Conservation (phyloP, 2,329 filamentous ascomycete species). For the Ceratocystis harringtonii region DNA sequence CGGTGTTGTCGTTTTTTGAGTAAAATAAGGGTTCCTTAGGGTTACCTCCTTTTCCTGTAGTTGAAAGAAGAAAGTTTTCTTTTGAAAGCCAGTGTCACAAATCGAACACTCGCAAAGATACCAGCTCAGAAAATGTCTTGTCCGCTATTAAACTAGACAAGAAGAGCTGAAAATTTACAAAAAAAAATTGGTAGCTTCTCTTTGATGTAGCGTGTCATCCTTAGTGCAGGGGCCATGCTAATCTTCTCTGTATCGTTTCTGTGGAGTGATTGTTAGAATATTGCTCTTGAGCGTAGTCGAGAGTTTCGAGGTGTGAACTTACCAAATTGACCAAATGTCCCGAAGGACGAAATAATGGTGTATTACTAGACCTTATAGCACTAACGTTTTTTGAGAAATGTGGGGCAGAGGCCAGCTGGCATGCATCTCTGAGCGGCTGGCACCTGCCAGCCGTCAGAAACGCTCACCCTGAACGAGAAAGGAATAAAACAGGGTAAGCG, state of each 20-base stretch:
- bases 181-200: constrained; percentile 41
- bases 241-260: constrained; percentile 48
- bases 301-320: constrained; percentile 4
- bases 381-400: background rate
- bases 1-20: too few species aligned
- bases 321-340: constrained; percentile 19
- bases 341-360: constrained; percentile 10
- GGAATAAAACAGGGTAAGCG: background rate
- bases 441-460: background rate
- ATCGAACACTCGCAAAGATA: constrained; percentile 7
- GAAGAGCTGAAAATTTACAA: background rate
- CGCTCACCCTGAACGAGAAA: background rate
- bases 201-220: constrained; percentile 85
- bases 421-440: background rate
- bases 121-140: background rate
- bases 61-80: too few species aligned
- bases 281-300: too few species aligned
- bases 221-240: constrained; percentile 81
- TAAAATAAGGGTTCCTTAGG: too few species aligned
- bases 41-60: too few species aligned
- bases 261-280: constrained; percentile 3
- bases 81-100: background rate
- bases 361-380: constrained; percentile 10
- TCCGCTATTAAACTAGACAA: background rate
- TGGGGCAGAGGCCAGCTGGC: background rate